These are phyloP conservation scores for Marsdenia floribunda DNA, from an alignment of 257 asterid species.

Conservation along the genomic window DNA sequence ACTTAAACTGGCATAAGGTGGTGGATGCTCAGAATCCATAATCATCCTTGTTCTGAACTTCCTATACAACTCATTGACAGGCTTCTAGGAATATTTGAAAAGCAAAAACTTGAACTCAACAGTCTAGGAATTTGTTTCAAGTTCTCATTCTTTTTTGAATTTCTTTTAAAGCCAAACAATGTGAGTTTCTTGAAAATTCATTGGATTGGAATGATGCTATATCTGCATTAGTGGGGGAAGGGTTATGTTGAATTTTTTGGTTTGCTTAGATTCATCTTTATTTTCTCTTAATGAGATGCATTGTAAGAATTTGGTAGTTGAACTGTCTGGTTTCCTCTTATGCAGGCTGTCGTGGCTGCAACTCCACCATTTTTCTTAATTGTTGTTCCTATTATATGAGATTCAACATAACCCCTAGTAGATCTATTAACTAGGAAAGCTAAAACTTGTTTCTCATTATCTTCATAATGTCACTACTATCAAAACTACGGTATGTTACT, in stretches of 20 bases:
- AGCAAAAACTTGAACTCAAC: background rate
- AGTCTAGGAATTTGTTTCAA: background rate
- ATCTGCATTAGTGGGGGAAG: background rate
- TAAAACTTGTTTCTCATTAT: background rate
- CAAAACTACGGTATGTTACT: conserved; percentile 65
- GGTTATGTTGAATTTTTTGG: background rate
- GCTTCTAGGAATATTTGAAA: too few species aligned
- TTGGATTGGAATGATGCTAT: background rate
- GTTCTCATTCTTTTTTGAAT: background rate
- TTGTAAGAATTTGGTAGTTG: background rate
- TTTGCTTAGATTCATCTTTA: background rate
- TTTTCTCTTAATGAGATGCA: background rate
- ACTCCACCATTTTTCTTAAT: too few species aligned
- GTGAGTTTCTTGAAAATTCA: background rate
- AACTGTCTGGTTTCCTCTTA: too few species aligned
- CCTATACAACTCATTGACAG: background rate
- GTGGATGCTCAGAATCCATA: background rate
- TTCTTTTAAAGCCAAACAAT: background rate
- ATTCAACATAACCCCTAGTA: background rate
- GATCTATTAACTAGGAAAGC: background rate
- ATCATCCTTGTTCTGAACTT: background rate
- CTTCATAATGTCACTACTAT: conserved; percentile 56
- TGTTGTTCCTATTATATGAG: too few species aligned
- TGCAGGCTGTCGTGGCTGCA: too few species aligned
- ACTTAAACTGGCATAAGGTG: background rate